Percentiles rank a stretch among this genome's conserved stretches.
phyloP scores from a whole-genome alignment of 495 filamentous ascomycete genomes.

The Penicillium nucicola region DNA sequence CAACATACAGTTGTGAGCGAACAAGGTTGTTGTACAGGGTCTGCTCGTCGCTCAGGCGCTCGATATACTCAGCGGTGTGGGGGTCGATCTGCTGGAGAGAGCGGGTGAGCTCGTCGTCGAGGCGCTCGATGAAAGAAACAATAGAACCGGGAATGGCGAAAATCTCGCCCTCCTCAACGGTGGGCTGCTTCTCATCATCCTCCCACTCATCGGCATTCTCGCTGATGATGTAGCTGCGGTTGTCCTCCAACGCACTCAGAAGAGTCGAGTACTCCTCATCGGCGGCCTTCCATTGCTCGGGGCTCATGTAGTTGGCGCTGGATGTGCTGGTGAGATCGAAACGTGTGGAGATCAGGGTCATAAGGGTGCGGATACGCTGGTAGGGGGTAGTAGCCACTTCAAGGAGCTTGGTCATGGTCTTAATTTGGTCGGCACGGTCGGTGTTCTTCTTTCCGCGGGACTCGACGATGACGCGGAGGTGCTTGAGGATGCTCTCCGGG shows the following conservation, averaged over 20 bases:
- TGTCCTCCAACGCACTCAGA: conserved; percentile 73
- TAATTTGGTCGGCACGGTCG: conserved; percentile 89
- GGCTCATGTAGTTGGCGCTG: conserved; percentile 78
- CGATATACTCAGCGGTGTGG: conserved; percentile 98
- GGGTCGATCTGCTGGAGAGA: conserved; percentile 96
- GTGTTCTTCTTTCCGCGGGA: conserved; percentile 98
- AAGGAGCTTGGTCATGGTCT: conserved; percentile 92
- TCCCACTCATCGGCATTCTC: conserved; percentile 98
- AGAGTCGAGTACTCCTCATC: conserved; percentile 78
- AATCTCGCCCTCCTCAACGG: conserved; percentile 64
- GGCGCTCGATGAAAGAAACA: conserved; percentile 89
- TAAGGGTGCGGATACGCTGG: conserved; percentile 88
- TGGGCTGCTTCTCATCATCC: conserved; percentile 90
- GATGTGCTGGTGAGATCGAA: conserved; percentile 87
- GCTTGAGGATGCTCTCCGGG: conserved; percentile 96
- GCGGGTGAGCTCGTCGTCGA: conserved; percentile 96
- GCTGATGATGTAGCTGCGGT: conserved; percentile 74
- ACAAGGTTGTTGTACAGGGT: conserved; percentile 90
- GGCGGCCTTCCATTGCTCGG: conserved; percentile 95
- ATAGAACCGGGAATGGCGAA: conserved; percentile 89
- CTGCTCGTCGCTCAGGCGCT: conserved; percentile 85
- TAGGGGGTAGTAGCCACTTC: conserved; percentile 88
- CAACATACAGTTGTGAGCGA: conserved; percentile 80
- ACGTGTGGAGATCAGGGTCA: conserved; percentile 88
- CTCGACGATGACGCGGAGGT: conserved; percentile 88